Base-by-base conservation (phyloP, 2,329 filamentous ascomycete species). In the Exophiala alcalophila region DNA sequence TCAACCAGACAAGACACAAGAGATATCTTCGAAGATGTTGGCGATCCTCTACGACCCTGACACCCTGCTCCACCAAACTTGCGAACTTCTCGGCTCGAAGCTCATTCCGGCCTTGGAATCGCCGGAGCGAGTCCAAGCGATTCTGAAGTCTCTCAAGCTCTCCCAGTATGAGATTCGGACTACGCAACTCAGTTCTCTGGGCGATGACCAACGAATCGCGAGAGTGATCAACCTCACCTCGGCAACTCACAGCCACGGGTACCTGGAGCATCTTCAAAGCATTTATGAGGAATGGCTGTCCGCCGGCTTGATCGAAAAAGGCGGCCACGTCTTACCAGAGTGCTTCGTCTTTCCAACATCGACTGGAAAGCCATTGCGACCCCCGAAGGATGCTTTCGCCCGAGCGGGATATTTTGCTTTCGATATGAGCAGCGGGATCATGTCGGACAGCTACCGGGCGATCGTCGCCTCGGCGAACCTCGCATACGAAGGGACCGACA, bases 351-450 rank as follows among this genome's bases (percentile, higher is more conserved):
- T 46, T 3, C 49, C 47, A 7, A 50, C 43, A 7, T 45, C 44
- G 4, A 50, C 44, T 7, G 37, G 44, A 5, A 50, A 53, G 23
- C 47, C 47, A 7, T 18, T 41, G 21, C 39, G 38, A 26, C 41
- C 47, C 20, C 54, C 54, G 5, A 55, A 46, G 27, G 54, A 57
- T 31, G 37, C 40, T 18, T 57, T 47, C 24, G 54, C 54, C 5
- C 45, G 52, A 25, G 52, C 50, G 18, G 54, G 54, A 9, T 57
- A 55, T 34, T 57, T 53, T 41, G 52, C 54, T 15, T 57, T 57
- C 24, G 54, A 57, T 28, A 53, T 57, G 54, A 53, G 50, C 33
- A 50, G 47, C n/a, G 52, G 52, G 12, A 52, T 57, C 38, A 50
- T 47, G 34, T 46, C 47, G 23, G 25, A 53, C 20, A 55, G 41